These are phyloP conservation scores for Mrakia frigida DNA, from an alignment of 768 basidiomycete genomes.

Conservation along the genomic window DNA sequence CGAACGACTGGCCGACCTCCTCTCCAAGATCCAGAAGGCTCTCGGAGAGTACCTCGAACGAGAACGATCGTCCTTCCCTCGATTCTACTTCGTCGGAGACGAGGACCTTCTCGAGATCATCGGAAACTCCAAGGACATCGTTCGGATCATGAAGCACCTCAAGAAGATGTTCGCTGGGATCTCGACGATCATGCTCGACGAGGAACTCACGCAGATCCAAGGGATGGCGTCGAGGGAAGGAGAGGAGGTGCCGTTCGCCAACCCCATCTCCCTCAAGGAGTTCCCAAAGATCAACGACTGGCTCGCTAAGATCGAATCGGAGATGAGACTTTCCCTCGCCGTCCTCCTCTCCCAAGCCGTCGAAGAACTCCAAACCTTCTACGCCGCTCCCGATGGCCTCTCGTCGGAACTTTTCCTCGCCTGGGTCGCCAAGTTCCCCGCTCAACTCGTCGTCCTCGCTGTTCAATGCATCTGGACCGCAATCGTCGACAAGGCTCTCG, in stretches of 20 bases:
- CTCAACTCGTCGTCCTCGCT: slow-evolving; percentile 92
- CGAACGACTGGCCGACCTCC: slow-evolving; percentile 88
- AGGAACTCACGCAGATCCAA: slow-evolving; percentile 77
- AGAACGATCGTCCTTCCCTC: slow-evolving; percentile 94
- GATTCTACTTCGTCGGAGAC: slow-evolving; percentile 99
- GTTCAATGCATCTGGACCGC: slow-evolving; percentile 92
- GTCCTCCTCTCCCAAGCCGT: slow-evolving; percentile 73
- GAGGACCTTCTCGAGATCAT: slow-evolving; percentile 98
- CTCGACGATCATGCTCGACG: slow-evolving; percentile 78
- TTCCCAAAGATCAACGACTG: slow-evolving; percentile 98
- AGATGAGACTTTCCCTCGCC: slow-evolving; percentile 88
- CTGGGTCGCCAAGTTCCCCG: slow-evolving; percentile 93
- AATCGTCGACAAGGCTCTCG: slow-evolving; percentile 68
- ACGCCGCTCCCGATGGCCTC: slow-evolving; percentile 60
- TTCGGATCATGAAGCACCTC: slow-evolving; percentile 96
- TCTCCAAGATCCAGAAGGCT: slow-evolving; percentile 98
- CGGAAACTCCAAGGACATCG: slow-evolving; percentile 97
- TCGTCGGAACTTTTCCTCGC: slow-evolving; percentile 63
- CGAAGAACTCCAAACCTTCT: slow-evolving; percentile 71
- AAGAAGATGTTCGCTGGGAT: slow-evolving; percentile 99
- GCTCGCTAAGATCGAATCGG: slow-evolving; percentile 82
- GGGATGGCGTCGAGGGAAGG: slow-evolving; percentile 96
- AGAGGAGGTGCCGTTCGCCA: slow-evolving; percentile 79
- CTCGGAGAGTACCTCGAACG: slow-evolving; percentile 97
- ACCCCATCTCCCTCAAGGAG: slow-evolving; percentile 80